Conservation (phyloP, 2,329 filamentous ascomycete species). For the Alternaria atra region DNA sequence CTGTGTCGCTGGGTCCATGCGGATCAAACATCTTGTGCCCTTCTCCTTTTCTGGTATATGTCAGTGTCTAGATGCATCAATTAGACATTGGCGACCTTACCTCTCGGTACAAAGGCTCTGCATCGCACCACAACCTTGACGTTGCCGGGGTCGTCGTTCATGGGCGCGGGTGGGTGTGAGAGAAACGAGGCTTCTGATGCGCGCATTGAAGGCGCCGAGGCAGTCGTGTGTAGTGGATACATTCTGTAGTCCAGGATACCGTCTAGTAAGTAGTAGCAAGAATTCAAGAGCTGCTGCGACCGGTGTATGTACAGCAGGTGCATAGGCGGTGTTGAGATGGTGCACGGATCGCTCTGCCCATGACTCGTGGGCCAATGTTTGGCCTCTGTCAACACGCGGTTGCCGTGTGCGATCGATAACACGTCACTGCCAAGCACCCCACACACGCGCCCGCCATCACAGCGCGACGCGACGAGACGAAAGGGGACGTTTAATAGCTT, state of each 20-base stretch:
- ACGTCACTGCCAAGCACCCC: slow-evolving; percentile 42
- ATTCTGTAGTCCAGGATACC: slow-evolving; percentile 40
- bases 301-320: slow-evolving; percentile 42
- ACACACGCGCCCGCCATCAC: slow-evolving; percentile 24
- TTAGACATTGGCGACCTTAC: slow-evolving; percentile 33
- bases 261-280: slow-evolving; percentile 36
- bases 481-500: neutral
- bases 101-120: slow-evolving; percentile 58
- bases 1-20: slow-evolving; percentile 89
- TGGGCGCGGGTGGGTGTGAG: slow-evolving; percentile 43
- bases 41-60: slow-evolving; percentile 75
- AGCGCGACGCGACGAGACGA: slow-evolving; percentile 25
- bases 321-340: slow-evolving; percentile 33
- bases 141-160: slow-evolving; percentile 56
- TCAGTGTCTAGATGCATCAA: slow-evolving; percentile 29
- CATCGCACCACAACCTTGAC: slow-evolving; percentile 63
- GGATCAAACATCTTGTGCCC: slow-evolving; percentile 82
- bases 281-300: slow-evolving; percentile 35
- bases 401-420: slow-evolving; percentile 31
- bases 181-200: slow-evolving; percentile 46
- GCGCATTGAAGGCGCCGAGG: slow-evolving; percentile 57
- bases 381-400: slow-evolving; percentile 43
- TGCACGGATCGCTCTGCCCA: slow-evolving; percentile 33
- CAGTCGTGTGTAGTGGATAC: slow-evolving; percentile 47
- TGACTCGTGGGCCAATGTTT: slow-evolving; percentile 22